Base-by-base conservation (phyloP, 2,329 filamentous ascomycete species). In the Ophiostoma pallidulum region DNA sequence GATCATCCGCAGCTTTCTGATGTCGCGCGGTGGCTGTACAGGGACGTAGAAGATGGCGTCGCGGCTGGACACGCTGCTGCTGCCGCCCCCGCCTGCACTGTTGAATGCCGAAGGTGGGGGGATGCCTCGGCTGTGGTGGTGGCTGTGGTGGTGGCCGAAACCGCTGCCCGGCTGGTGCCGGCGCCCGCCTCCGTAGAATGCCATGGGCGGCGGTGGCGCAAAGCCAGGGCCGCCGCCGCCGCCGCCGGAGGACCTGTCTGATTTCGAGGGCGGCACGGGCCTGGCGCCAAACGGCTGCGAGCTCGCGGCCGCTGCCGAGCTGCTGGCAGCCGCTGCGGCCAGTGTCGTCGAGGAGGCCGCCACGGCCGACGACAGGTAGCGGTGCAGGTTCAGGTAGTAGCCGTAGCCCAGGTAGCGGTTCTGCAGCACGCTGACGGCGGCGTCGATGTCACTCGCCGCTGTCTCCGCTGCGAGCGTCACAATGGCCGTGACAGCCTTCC, bases 401-500 rank as follows among this genome's bases (percentile, higher is more conserved):
- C 90, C 90, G 61, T 80, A 88, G 14, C 90, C 90, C 14, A 95
- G 69, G 61, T 96, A 95, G 55, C 76, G 80, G 54, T 92, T 89
- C 60, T 94, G 86, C 28, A 95, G 67, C 4, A 77, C 67, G 59
- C 81, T 91, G 45, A 94, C 86, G 0, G 82, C 77, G 4, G 78
- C 74, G 58, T 96, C 89, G 46, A 96, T 90, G 48, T 94, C 86
- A 20, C 82, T 84, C 1, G 84, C 84, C 0, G 88, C 78, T 0
- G 88, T 92, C 54, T 92, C 86, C 49, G 84, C 80, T 1, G 84
- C 80, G 26, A 95, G 67, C 0, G 84, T 89, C 39, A 92, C 84
- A 56, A 95, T 87, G 4, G 88, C 88, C 14, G 86, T 75, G 29
- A 79, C 74, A 2, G 82, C 84, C 59, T 81, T 89, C 50, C 84